Percentiles rank a stretch among this genome's conserved stretches.
Conservation (phyloP, 306 rosid genomes). For the Leucaena leucocephala region DNA sequence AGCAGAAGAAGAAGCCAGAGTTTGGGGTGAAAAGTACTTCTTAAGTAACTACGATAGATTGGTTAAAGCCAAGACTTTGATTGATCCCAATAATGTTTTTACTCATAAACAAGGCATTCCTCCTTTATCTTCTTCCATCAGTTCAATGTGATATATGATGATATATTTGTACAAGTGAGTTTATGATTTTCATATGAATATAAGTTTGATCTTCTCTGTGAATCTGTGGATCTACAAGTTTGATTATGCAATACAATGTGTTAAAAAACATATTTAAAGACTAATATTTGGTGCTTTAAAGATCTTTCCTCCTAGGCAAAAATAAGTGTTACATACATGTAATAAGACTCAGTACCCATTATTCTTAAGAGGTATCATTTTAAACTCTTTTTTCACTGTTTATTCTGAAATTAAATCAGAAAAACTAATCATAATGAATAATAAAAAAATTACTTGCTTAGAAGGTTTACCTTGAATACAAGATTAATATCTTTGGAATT, state of each 20-base stretch:
- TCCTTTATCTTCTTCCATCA: conserved; percentile 39
- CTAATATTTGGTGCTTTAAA: neutral
- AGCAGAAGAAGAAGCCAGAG: conserved; percentile 54
- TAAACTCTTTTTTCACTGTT: neutral
- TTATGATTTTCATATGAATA: conserved; percentile 6
- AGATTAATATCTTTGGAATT: too few relatives aligned
- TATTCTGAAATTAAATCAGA: neutral
- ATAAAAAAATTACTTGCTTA: neutral
- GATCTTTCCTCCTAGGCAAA: neutral
- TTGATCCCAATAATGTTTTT: conserved; percentile 73
- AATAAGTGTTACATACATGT: neutral
- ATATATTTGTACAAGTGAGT: conserved; percentile 1
- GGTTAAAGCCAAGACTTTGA: conserved; percentile 64
- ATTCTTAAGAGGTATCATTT: neutral
- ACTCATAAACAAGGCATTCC: conserved; percentile 74
- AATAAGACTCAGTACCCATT: neutral
- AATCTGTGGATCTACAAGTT: neutral
- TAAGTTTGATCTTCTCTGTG: conserved; percentile 19
- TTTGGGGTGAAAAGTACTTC: conserved; percentile 82
- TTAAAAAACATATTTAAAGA: neutral
- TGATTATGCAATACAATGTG: neutral
- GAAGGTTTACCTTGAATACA: too few relatives aligned
- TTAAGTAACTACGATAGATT: conserved; percentile 71
- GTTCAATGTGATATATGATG: conserved; percentile 1
- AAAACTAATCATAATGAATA: neutral